phyloP scores from a whole-genome alignment of 352 stramenopile genomes.

The Globisporangium parvum region DNA sequence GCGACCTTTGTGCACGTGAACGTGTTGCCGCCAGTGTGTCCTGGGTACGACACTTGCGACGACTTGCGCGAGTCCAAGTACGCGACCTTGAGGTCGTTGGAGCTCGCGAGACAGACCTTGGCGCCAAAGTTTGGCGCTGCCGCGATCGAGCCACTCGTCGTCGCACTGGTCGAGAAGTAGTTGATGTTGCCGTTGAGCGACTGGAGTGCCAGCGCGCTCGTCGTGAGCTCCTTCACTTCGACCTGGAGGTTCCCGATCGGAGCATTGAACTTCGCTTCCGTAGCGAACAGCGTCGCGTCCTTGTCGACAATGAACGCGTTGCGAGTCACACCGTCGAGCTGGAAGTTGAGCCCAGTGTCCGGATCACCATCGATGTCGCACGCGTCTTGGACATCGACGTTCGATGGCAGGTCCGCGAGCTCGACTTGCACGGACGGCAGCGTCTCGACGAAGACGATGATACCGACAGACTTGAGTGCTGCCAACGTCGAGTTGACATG shows the following conservation, averaged over 20 bases:
- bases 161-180: neutral
- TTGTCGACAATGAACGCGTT: neutral
- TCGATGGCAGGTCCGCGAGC: neutral
- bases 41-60: neutral
- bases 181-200: neutral
- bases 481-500: neutral
- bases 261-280: neutral
- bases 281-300: neutral
- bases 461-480: too few relatives aligned
- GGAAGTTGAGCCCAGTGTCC: neutral
- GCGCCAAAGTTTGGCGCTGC: neutral
- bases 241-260: slow-evolving; percentile 21
- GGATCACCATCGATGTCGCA: neutral
- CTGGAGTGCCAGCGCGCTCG: neutral
- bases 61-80: neutral
- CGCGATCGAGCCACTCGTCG: neutral
- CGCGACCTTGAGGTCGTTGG: neutral
- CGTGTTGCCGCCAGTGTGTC: neutral
- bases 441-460: neutral
- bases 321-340: neutral
- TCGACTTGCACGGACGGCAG: neutral
- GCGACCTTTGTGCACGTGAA: neutral
- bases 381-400: neutral
- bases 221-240: neutral
- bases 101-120: neutral